Percentiles rank a stretch among this genome's conserved stretches.
Evolutionary conservation across 2,329 filamentous ascomycete genomes (phyloP).

Genomic region (Cercospora sp.): DNA sequence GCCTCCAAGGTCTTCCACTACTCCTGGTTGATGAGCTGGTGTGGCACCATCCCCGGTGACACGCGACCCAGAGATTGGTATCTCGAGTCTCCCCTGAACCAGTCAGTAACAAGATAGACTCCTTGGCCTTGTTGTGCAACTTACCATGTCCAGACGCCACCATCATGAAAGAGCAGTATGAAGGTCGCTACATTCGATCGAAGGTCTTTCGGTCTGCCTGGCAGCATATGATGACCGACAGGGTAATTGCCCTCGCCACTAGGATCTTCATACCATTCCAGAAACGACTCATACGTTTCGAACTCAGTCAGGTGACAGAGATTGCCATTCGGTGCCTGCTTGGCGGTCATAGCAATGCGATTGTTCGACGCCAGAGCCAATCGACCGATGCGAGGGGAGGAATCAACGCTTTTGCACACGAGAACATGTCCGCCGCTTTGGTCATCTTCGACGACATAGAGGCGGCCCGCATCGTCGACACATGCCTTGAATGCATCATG

Average conservation of each 20-base stretch:
- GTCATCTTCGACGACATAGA: constrained; percentile 26
- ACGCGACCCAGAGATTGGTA: constrained; percentile 61
- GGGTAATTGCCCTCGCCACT: constrained; percentile 29
- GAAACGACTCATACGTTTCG: constrained; percentile 29
- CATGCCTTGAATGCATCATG: constrained; percentile 37
- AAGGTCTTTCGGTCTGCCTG: constrained; percentile 35
- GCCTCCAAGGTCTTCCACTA: constrained; percentile 54
- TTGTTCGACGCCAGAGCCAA: constrained; percentile 36
- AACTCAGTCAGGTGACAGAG: constrained; percentile 37
- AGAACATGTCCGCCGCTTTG: neutral
- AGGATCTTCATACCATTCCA: constrained; percentile 34
- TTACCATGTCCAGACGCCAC: constrained; percentile 41
- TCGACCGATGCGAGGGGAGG: constrained; percentile 28
- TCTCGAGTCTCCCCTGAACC: constrained; percentile 57
- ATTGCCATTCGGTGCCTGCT: constrained; percentile 31
- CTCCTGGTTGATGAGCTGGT: constrained; percentile 51
- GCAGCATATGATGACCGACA: constrained; percentile 31
- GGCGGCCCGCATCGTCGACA: constrained; percentile 30
- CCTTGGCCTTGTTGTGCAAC: neutral
- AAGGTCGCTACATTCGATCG: constrained; percentile 45
- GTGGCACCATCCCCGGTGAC: constrained; percentile 39
- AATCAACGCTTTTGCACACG: constrained; percentile 14
- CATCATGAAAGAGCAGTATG: constrained; percentile 40
- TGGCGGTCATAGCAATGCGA: constrained; percentile 34
- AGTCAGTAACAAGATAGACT: neutral